Evolutionary conservation across 1,284 basidiomycete genomes (phyloP).

Genomic region (Volvariella surrecta): DNA sequence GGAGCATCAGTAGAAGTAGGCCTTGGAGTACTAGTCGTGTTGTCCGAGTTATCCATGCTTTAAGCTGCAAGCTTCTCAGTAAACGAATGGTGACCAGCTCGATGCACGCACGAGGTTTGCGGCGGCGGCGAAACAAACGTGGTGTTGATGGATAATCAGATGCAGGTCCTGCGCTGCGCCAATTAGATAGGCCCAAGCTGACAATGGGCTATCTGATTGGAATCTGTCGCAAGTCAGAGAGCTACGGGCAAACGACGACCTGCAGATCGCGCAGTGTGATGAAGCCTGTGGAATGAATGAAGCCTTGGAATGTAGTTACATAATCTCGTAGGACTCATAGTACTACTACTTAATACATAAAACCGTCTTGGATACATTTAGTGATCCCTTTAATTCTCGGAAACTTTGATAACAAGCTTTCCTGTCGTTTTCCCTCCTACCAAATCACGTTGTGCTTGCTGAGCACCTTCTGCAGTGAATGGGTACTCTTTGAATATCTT

Average conservation of each 20-base stretch:
- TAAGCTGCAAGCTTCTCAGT: not conserved
- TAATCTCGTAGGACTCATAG: not conserved
- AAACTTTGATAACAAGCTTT: slow-evolving; percentile 72
- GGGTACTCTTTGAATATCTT: slow-evolving; percentile 74
- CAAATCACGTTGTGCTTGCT: slow-evolving; percentile 75
- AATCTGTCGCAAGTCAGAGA: no score
- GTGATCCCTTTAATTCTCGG: slow-evolving; percentile 11
- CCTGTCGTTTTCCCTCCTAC: slow-evolving; percentile 73
- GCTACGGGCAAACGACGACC: no score
- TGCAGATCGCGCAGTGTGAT: no score
- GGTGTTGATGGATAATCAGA: no score
- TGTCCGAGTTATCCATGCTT: slow-evolving; percentile 30
- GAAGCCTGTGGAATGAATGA: no score
- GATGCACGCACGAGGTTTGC: no score
- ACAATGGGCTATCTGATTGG: no score
- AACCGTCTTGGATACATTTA: not conserved
- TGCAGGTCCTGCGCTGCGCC: no score
- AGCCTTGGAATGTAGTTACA: no score
- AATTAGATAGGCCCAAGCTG: no score
- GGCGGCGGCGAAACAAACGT: no score
- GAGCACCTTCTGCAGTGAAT: slow-evolving; percentile 77
- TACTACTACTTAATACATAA: not conserved
- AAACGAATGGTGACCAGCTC: no score
- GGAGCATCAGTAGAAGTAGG: slow-evolving; percentile 27
- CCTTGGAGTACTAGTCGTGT: slow-evolving; percentile 26